phyloP scores from a whole-genome alignment of 108 stramenopile genomes.

The Pseudonitzschia pungens region DNA sequence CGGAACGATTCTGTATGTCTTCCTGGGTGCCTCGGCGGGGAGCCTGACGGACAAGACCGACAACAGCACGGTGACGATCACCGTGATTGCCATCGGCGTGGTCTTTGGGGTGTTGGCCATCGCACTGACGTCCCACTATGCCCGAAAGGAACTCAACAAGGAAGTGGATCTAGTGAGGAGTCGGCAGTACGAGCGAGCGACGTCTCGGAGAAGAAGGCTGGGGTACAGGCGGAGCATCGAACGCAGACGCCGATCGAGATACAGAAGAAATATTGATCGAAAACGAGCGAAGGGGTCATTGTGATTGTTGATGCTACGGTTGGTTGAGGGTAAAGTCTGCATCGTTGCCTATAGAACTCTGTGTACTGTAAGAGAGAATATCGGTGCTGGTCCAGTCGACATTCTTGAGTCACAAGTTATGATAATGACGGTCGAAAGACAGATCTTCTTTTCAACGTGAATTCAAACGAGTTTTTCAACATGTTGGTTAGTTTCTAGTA shows the following conservation, averaged over 20 bases:
- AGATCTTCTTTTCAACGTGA: no score
- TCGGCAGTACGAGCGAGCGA: not conserved
- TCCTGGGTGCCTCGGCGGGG: constrained; percentile 75
- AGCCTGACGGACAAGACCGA: constrained; percentile 43
- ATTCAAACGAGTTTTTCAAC: no score
- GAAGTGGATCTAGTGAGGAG: constrained; percentile 11
- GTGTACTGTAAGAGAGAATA: no score
- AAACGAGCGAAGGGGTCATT: not conserved
- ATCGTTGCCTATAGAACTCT: no score
- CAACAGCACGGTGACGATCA: constrained; percentile 42
- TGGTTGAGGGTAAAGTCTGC: no score
- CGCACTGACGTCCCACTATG: constrained; percentile 58
- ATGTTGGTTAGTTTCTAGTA: no score
- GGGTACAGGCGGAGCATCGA: not conserved
- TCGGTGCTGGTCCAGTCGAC: no score
- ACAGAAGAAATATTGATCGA: not conserved
- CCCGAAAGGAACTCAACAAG: constrained; percentile 67
- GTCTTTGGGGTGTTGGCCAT: constrained; percentile 65
- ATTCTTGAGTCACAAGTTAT: no score
- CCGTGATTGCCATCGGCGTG: constrained; percentile 49
- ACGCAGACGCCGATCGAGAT: not conserved
- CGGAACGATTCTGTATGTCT: constrained; percentile 71
- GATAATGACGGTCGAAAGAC: no score
- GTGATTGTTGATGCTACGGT: not conserved
- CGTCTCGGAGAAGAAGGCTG: not conserved